These are phyloP conservation scores for Aphanomyces astaci DNA, from an alignment of 352 stramenopile genomes.

Conservation along the genomic window DNA sequence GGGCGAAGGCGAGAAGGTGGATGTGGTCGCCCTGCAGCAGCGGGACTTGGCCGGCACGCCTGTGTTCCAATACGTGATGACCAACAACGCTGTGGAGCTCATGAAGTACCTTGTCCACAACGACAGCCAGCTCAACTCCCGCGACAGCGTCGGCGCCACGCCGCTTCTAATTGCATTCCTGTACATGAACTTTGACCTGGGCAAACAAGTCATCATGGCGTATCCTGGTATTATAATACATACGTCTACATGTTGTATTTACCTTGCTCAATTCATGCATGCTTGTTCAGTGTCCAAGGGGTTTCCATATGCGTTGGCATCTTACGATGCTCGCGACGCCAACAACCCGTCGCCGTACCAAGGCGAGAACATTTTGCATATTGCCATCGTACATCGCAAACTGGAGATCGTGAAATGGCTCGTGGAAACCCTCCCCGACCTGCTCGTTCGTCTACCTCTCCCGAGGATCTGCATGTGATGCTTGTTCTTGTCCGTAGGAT, in stretches of 20 bases:
- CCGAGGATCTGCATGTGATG: not conserved
- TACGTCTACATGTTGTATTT: too few relatives aligned
- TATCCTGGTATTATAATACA: constrained; percentile 20
- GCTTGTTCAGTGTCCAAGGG: constrained; percentile 7
- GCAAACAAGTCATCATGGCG: constrained; percentile 34
- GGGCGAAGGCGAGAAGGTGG: constrained; percentile 24
- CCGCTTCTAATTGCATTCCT: constrained; percentile 51
- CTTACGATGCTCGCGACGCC: constrained; percentile 33
- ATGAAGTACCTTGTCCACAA: constrained; percentile 34
- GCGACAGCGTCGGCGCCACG: constrained; percentile 43
- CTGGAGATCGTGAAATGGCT: constrained; percentile 36
- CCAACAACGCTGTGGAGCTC: constrained; percentile 31
- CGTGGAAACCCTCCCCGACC: constrained; percentile 29
- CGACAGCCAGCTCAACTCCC: constrained; percentile 29
- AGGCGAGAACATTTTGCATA: constrained; percentile 57
- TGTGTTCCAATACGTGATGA: constrained; percentile 45
- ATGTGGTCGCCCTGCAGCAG: constrained; percentile 53
- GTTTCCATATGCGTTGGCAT: constrained; percentile 6
- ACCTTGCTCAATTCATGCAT: too few relatives aligned
- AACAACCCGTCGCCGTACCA: constrained; percentile 41
- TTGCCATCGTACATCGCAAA: constrained; percentile 51
- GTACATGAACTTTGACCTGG: constrained; percentile 47
- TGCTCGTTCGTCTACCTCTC: constrained; percentile 24
- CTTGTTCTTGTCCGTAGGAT: too few relatives aligned
- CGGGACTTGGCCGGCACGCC: constrained; percentile 42